Percentiles rank a stretch among this genome's conserved stretches.
These are phyloP conservation scores for Teratosphaeria gauchensis DNA, from an alignment of 2,329 filamentous ascomycete species.

Conservation along the genomic window DNA sequence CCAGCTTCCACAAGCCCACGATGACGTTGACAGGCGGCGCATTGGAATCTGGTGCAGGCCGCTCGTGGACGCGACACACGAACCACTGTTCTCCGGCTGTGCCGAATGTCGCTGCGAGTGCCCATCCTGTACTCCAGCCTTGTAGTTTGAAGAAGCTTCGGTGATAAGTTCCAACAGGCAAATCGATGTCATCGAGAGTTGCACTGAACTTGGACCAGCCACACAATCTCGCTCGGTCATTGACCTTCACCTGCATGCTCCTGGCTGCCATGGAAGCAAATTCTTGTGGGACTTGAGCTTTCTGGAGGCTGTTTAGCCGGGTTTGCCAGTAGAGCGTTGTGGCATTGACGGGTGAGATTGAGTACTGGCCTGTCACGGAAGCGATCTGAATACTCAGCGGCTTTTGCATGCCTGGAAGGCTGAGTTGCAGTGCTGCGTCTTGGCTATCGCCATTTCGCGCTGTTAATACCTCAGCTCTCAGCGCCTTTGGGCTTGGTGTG, in stretches of 20 bases:
- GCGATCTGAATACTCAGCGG: slow-evolving; percentile 58
- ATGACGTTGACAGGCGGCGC: slow-evolving; percentile 8
- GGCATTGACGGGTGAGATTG: slow-evolving; percentile 50
- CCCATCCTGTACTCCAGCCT: slow-evolving; percentile 22
- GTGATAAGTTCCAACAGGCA: neutral
- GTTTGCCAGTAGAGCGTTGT: slow-evolving; percentile 45
- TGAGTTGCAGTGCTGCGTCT: slow-evolving; percentile 58
- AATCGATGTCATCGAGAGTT: neutral
- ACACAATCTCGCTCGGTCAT: slow-evolving; percentile 48
- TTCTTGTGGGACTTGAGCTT: slow-evolving; percentile 46
- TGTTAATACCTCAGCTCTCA: slow-evolving; percentile 3
- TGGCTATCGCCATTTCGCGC: slow-evolving; percentile 20
- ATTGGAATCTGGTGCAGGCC: neutral
- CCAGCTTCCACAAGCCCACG: slow-evolving; percentile 6
- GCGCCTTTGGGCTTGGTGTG: slow-evolving; percentile 22
- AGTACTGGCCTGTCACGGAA: slow-evolving; percentile 66
- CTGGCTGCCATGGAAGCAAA: slow-evolving; percentile 55
- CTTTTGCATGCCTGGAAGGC: slow-evolving; percentile 54
- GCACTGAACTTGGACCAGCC: slow-evolving; percentile 46
- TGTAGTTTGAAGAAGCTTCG: neutral
- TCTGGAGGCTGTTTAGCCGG: slow-evolving; percentile 54
- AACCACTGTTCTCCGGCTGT: neutral
- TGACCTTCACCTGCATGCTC: slow-evolving; percentile 53
- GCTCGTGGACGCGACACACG: neutral
- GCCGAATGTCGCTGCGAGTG: neutral